Evolutionary conservation across 768 basidiomycete species (phyloP).

Genomic region (Xerocomus brunneocitrinus): DNA sequence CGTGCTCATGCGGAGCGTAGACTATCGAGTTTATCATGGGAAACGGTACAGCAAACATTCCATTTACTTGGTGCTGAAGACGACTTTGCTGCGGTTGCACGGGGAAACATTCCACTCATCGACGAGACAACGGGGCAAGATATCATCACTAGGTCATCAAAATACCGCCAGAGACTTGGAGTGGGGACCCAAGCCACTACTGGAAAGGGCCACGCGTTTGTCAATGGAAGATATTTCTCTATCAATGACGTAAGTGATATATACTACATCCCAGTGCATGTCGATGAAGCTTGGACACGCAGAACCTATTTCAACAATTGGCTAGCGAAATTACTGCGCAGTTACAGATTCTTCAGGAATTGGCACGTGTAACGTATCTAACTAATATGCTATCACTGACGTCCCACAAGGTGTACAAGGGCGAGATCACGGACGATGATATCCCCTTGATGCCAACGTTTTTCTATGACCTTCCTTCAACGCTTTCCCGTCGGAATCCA

Average conservation of each 20-base stretch:
- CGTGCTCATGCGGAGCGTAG: constrained; percentile 33
- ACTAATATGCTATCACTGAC: not conserved
- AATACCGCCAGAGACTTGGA: constrained; percentile 58
- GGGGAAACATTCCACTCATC: constrained; percentile 17
- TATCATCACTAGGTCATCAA: constrained; percentile 41
- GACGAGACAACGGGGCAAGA: constrained; percentile 29
- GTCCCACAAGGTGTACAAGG: constrained; percentile 48
- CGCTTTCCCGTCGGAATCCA: constrained; percentile 64
- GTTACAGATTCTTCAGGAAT: constrained; percentile 66
- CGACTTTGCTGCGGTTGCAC: constrained; percentile 40
- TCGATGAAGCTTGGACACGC: not conserved
- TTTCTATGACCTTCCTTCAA: constrained; percentile 87
- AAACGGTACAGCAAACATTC: constrained; percentile 37
- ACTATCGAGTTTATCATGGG: constrained; percentile 40
- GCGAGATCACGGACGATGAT: constrained; percentile 51
- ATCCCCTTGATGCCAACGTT: constrained; percentile 56
- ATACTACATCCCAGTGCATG: not conserved
- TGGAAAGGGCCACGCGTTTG: constrained; percentile 65
- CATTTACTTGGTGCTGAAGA: constrained; percentile 32
- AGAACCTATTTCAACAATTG: constrained; percentile 27
- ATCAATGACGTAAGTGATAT: constrained; percentile 57
- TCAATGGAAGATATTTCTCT: constrained; percentile 81
- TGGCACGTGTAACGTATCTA: constrained; percentile 39
- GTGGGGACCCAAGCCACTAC: constrained; percentile 34
- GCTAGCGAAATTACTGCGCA: constrained; percentile 49